Evolutionary conservation across 2,329 filamentous ascomycete species (phyloP), one percentile per base, ranked within the genome.

Genomic region (Neofusicoccum parvum): DNA sequence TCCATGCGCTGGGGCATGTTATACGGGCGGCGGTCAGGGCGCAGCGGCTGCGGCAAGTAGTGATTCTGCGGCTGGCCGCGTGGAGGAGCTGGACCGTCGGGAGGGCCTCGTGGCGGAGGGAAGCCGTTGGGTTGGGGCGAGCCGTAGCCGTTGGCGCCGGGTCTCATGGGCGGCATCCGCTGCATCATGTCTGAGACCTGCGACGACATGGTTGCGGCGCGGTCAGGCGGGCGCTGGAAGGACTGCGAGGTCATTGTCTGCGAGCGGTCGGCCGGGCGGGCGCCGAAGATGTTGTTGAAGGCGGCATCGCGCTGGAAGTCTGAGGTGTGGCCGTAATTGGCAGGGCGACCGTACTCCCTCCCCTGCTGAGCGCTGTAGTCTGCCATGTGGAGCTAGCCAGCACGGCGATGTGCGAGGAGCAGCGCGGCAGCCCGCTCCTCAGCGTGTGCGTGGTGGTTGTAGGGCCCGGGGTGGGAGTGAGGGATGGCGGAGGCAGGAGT

Each of bases 241-340:
- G 90, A 85, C 69, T 92, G 89, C 65, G 91, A 93, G 69, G 90
- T 95, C 93, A 98, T 97, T 32, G 94, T 97, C 75, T 97, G 94
- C 66, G 94, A 96, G 77, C 95, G 90, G 66, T 94, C 94, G 51
- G 92, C 73, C 53, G 92, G 92, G 69, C 92, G 93, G 69, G 92
- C 89, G 71, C 94, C 95, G 77, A 98, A 99, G 76, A 98, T 98
- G 80, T 94, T 94, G 70, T 91, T 92, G 79, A 96, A 99, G 70
- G 94, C 95, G 71, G 92, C 92, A 87, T 99, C 94, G 81, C 95
- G 90, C 80, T 95, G 92, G 74, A 79, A 79, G 67, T 83, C 80
- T 46, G 84, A 81, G 62, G 84, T 77, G 74, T 83, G 81, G 67
- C 82, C 84, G 75, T 86, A 83, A 68, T 79, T 79, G 66, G 76